A percentile compares a stretch with the other conserved stretches of the same genome.
Evolutionary conservation across 257 asterid genomes (phyloP).

Genomic region (Penstemon eatonii): DNA sequence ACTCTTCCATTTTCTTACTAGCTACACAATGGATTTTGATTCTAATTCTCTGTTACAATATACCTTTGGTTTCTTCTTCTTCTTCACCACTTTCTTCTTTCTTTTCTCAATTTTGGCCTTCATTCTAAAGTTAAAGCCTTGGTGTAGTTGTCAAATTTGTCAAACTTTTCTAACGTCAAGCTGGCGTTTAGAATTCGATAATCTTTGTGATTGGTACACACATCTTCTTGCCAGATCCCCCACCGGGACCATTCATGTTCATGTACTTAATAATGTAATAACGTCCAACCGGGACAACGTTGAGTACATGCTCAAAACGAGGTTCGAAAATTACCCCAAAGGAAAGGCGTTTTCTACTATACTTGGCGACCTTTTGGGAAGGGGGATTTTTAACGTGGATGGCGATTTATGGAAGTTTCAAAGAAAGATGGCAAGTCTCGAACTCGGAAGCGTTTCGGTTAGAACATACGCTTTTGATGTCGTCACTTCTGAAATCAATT

Average conservation of each 20-base stretch:
- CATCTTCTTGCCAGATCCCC: conserved; percentile 57
- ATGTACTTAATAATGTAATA: conserved; percentile 59
- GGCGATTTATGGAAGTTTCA: conserved; percentile 82
- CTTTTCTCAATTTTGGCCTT: conserved; percentile 25
- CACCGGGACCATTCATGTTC: conserved; percentile 69
- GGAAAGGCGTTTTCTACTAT: conserved; percentile 63
- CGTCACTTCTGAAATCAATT: conserved; percentile 45
- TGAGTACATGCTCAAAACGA: conserved; percentile 66
- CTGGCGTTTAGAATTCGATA: conserved; percentile 56
- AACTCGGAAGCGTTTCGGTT: conserved; percentile 58
- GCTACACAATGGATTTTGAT: conserved; percentile 25
- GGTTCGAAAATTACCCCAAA: conserved; percentile 68
- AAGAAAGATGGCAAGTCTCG: conserved; percentile 68
- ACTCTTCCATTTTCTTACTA: not conserved
- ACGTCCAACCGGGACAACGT: conserved; percentile 67
- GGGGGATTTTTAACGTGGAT: conserved; percentile 84
- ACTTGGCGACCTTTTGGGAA: conserved; percentile 71
- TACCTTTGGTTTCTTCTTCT: conserved; percentile 30
- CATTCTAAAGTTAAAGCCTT: conserved; percentile 42
- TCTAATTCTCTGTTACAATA: conserved; percentile 32
- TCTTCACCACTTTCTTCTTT: conserved; percentile 25
- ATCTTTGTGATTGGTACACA: conserved; percentile 82
- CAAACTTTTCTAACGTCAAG: conserved; percentile 46
- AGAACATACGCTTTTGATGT: conserved; percentile 57
- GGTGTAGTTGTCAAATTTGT: conserved; percentile 65